These are phyloP conservation scores for Flaveria ramosissima DNA, from an alignment of 129 eudicot genomes.

Conservation along the genomic window DNA sequence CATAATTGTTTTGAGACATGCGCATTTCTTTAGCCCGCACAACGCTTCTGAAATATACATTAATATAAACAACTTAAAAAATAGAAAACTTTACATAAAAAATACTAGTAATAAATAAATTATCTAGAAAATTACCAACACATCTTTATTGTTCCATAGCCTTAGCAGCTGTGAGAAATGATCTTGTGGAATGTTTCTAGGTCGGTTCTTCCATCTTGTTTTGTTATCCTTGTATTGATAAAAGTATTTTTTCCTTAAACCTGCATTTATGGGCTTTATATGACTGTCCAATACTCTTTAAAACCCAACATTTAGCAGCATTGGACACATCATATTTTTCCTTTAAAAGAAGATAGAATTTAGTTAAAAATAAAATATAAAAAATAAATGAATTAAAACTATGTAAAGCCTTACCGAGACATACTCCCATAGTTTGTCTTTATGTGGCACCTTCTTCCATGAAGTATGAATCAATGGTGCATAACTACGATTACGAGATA, in stretches of 20 bases:
- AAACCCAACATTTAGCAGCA: background rate
- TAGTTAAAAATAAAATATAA: too few relatives aligned
- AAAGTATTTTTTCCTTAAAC: too few relatives aligned
- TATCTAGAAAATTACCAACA: background rate
- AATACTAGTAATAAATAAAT: background rate
- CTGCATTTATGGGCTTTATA: background rate
- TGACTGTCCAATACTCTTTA: background rate
- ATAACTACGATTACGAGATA: too few relatives aligned
- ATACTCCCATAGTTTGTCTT: too few relatives aligned
- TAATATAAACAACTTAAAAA: background rate
- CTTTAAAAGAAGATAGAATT: too few relatives aligned
- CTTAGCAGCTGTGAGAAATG: background rate
- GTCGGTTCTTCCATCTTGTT: background rate
- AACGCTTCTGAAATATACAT: background rate
- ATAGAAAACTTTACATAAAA: background rate
- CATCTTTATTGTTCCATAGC: background rate
- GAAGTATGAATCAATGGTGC: too few relatives aligned
- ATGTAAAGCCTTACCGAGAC: too few relatives aligned
- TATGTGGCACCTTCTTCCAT: too few relatives aligned
- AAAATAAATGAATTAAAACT: too few relatives aligned
- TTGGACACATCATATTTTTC: background rate
- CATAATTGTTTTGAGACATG: too few relatives aligned
- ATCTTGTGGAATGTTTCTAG: background rate
- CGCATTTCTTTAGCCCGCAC: background rate
- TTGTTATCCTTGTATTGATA: background rate